Conservation (phyloP, 352 stramenopile species). For the Hyaloperonospora arabidopsidis region DNA sequence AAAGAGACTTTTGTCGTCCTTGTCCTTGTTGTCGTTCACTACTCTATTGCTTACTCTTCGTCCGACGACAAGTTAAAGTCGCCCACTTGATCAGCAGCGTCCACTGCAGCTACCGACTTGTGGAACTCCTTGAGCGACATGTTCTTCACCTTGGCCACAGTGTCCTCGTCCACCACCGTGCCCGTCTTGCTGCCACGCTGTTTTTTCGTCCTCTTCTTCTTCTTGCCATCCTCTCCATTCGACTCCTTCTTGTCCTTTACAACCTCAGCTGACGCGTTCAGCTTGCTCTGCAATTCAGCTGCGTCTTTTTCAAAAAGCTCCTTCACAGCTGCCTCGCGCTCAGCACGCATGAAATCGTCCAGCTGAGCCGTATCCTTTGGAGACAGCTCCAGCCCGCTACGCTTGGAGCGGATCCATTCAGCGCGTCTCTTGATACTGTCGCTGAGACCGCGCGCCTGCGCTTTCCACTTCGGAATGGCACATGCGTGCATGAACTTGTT, state of each 20-base stretch:
- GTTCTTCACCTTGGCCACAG: slow-evolving; percentile 62
- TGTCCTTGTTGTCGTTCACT: no score
- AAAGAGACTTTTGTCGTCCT: no score
- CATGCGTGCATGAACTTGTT: slow-evolving; percentile 85
- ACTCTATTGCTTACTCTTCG: slow-evolving; percentile 34
- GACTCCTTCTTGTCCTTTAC: slow-evolving; percentile 36
- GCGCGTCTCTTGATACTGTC: slow-evolving; percentile 68
- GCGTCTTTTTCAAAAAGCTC: slow-evolving; percentile 80
- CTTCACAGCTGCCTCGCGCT: slow-evolving; percentile 76
- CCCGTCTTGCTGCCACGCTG: slow-evolving; percentile 28
- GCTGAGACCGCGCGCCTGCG: slow-evolving; percentile 48
- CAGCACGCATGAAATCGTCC: slow-evolving; percentile 69
- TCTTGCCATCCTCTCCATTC: slow-evolving; percentile 27
- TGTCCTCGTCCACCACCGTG: slow-evolving; percentile 48
- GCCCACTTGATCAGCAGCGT: slow-evolving; percentile 64
- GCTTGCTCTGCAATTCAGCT: slow-evolving; percentile 58
- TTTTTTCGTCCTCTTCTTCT: slow-evolving; percentile 35
- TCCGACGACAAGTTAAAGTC: slow-evolving; percentile 76
- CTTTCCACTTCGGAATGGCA: slow-evolving; percentile 70
- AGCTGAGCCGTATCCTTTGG: slow-evolving; percentile 83
- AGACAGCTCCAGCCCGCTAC: slow-evolving; percentile 83
- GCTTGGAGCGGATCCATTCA: slow-evolving; percentile 85
- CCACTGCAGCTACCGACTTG: slow-evolving; percentile 60
- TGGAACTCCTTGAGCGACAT: slow-evolving; percentile 83
- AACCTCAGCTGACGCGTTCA: slow-evolving; percentile 45